These are phyloP conservation scores for Chlamydomonas reinhardtii DNA, from an alignment of 163 green algal species.

Conservation along the genomic window DNA sequence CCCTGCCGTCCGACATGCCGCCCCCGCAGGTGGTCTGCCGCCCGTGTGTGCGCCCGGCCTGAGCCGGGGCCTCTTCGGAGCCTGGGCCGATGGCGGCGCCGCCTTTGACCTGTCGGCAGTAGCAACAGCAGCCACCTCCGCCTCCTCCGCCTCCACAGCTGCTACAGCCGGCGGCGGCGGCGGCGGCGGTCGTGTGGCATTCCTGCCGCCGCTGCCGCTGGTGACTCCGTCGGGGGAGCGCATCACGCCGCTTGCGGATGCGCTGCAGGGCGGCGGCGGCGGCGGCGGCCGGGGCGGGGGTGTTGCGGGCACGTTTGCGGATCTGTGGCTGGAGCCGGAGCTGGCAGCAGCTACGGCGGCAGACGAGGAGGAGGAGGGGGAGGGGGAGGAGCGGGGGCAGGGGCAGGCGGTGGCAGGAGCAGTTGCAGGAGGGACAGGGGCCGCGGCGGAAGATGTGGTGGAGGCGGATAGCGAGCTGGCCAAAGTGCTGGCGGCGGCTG, in stretches of 20 bases:
- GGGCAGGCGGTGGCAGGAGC: neutral
- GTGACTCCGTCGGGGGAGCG: neutral
- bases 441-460: neutral
- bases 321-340: slow-evolving; percentile 38
- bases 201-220: slow-evolving; percentile 2
- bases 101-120: neutral
- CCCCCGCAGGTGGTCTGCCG: slow-evolving; percentile 12
- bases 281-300: neutral
- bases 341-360: neutral
- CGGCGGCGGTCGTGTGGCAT: neutral
- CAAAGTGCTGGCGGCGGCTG: slow-evolving; percentile 16
- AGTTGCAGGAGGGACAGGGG: neutral
- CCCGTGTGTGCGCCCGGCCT: slow-evolving; percentile 67
- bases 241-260: slow-evolving; percentile 39
- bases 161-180: too few species aligned
- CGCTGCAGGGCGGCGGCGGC: neutral
- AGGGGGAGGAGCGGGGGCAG: neutral
- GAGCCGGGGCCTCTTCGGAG: slow-evolving; percentile 70
- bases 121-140: neutral
- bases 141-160: too few species aligned
- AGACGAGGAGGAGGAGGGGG: neutral
- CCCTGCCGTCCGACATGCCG: too few species aligned
- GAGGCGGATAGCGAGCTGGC: slow-evolving; percentile 7
- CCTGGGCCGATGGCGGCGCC: slow-evolving; percentile 57
- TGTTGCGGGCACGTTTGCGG: slow-evolving; percentile 22